phyloP scores from a whole-genome alignment of 345 rosid genomes.

The Gossypium bickii region DNA sequence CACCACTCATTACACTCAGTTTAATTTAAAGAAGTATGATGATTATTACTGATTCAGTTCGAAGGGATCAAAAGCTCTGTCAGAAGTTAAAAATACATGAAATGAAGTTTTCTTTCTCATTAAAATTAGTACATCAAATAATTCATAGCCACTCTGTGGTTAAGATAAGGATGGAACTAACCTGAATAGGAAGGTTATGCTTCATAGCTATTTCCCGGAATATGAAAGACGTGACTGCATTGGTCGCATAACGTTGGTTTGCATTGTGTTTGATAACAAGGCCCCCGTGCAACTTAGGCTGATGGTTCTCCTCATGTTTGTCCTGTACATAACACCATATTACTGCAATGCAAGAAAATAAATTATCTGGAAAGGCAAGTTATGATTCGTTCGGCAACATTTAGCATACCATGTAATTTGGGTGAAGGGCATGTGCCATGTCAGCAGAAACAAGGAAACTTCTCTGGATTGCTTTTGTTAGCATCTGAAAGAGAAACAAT shows the following conservation, averaged over 20 bases:
- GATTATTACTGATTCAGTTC: neutral
- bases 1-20: too few relatives aligned
- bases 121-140: neutral
- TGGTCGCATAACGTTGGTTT: conserved; percentile 94
- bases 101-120: neutral
- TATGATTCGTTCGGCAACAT: neutral
- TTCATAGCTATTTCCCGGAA: conserved; percentile 77
- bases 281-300: conserved; percentile 97
- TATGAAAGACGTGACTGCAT: conserved; percentile 77
- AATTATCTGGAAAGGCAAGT: conserved; percentile 8
- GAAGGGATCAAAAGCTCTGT: neutral
- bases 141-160: conserved; percentile 2
- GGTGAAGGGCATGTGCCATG: conserved; percentile 98
- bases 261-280: conserved; percentile 96
- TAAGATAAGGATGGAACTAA: conserved; percentile 15
- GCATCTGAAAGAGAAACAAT: conserved; percentile 43
- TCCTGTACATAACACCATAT: conserved; percentile 46
- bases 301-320: conserved; percentile 95
- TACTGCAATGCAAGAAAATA: conserved; percentile 14
- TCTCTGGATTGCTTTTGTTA: conserved; percentile 79
- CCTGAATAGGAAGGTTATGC: conserved; percentile 83
- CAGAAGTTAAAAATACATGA: neutral
- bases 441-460: conserved; percentile 93
- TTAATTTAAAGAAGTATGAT: neutral
- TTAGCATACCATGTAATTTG: conserved; percentile 66